These are phyloP conservation scores for Hemisphaericaspora nanyangensis DNA, from an alignment of 805 yeast species.

Conservation along the genomic window DNA sequence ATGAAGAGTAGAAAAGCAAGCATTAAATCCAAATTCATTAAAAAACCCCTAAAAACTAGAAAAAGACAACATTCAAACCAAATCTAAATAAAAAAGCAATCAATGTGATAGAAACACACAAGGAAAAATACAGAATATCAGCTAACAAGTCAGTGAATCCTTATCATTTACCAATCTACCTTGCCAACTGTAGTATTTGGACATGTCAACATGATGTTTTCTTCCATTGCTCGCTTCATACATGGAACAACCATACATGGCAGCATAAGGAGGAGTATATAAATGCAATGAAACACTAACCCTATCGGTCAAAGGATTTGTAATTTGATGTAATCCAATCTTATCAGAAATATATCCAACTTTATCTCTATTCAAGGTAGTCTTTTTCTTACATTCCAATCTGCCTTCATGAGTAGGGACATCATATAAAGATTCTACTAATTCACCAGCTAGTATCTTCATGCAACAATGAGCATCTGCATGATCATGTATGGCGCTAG, in stretches of 20 bases:
- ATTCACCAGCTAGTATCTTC: conserved; percentile 59
- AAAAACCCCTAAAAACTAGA: neutral
- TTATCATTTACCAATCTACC: conserved; percentile 39
- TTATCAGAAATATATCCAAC: conserved; percentile 65
- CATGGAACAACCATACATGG: conserved; percentile 51
- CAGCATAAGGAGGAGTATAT: conserved; percentile 75
- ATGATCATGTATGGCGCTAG: conserved; percentile 69
- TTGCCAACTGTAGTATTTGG: conserved; percentile 58
- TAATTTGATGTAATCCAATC: conserved; percentile 63
- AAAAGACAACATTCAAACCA: neutral
- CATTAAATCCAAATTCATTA: neutral
- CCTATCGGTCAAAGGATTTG: conserved; percentile 40
- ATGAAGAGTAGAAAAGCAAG: conserved; percentile 3
- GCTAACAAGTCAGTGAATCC: conserved; percentile 19
- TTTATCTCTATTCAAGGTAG: conserved; percentile 32
- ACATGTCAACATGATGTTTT: conserved; percentile 54
- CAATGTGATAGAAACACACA: too few species aligned
- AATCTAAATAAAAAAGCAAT: too few species aligned
- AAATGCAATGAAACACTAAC: conserved; percentile 63
- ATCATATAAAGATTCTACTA: conserved; percentile 55
- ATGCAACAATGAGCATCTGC: conserved; percentile 75
- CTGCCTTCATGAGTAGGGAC: conserved; percentile 37
- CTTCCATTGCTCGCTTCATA: conserved; percentile 48
- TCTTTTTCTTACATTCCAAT: conserved; percentile 22
- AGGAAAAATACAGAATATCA: neutral